Base-by-base conservation (phyloP, 2,329 filamentous ascomycete genomes). In the Parafenestella ontariensis region DNA sequence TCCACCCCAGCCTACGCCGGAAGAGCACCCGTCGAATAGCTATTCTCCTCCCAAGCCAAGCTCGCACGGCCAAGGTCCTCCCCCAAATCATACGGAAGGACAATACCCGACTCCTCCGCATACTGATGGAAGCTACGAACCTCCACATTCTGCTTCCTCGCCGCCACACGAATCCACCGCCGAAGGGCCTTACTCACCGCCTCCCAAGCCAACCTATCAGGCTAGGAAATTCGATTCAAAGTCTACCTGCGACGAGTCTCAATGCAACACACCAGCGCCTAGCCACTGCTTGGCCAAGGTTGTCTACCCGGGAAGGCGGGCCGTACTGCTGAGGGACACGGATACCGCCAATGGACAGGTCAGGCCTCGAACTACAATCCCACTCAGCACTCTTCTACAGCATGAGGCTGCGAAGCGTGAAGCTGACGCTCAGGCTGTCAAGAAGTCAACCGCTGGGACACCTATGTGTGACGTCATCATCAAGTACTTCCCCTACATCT, bases 251-350 rank as follows among this genome's bases (percentile, higher is more conserved):
- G 10, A 17, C 7, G 20, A 18, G 23, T n/a, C 23, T 10, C 13
- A 43, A 15, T 44, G 44, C 11, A 42, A 52, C 17, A 39, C 45
- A 24, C 20, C 37, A 4, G 11, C 8, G 9, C 17, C 43, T 5
- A 42, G 39, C n/a, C 51, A 37, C 13, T 61, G 58, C 28, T 48
- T 49, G 26, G 46, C 52, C n/a, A 49, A 21, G 28, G 44, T 59
- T 21, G 24, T 54, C 17, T 52, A 54, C 24, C 29, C 45, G 18
- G 36, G 29, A 24, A 41, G 50, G 23, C 37, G 51, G 17, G 20
- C 20, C 26, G 9, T 50, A 18, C n/a, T 18, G 20, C 28, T 17
- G 28, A 46, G 36, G 24, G 24, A 45, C 7, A 20, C 7, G 36
- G 47, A 42, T 43, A 42, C 36, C 21, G 47, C 43, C 39, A 28